Conservation (phyloP, 768 basidiomycete genomes). For the Boletus rubropictus region DNA sequence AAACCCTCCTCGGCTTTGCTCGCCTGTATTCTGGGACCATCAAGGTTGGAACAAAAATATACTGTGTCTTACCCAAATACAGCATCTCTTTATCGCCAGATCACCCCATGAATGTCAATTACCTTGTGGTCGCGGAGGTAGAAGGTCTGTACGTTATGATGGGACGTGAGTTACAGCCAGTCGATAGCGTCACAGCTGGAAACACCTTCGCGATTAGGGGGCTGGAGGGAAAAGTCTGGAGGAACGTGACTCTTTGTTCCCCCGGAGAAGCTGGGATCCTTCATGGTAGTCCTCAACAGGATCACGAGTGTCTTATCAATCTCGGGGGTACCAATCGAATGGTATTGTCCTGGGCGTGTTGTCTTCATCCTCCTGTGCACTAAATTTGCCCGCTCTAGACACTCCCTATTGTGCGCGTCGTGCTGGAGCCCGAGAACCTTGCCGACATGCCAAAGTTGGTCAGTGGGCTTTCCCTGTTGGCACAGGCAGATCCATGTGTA, state of each 20-base stretch:
- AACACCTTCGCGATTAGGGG: slow-evolving; percentile 93
- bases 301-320: slow-evolving; percentile 63
- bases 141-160: slow-evolving; percentile 92
- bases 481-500: slow-evolving; percentile 94
- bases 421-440: slow-evolving; percentile 77
- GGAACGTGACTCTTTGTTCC: slow-evolving; percentile 86
- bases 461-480: slow-evolving; percentile 79
- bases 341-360: slow-evolving; percentile 34
- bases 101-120: slow-evolving; percentile 63
- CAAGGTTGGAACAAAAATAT: slow-evolving; percentile 53
- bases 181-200: slow-evolving; percentile 79
- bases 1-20: slow-evolving; percentile 87
- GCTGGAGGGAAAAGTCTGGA: slow-evolving; percentile 82
- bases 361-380: neutral
- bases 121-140: slow-evolving; percentile 56
- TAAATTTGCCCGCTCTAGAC: slow-evolving; percentile 38
- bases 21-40: slow-evolving; percentile 90
- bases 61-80: slow-evolving; percentile 86
- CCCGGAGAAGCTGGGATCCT: slow-evolving; percentile 43
- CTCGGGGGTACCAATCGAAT: slow-evolving; percentile 64
- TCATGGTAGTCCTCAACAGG: slow-evolving; percentile 28
- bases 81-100: slow-evolving; percentile 51
- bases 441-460: slow-evolving; percentile 88
- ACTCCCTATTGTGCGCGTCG: slow-evolving; percentile 91
- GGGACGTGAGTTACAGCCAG: slow-evolving; percentile 88